Evolutionary conservation across 2,329 filamentous ascomycete genomes (phyloP).

Genomic region (Ophiostoma pallidulum): DNA sequence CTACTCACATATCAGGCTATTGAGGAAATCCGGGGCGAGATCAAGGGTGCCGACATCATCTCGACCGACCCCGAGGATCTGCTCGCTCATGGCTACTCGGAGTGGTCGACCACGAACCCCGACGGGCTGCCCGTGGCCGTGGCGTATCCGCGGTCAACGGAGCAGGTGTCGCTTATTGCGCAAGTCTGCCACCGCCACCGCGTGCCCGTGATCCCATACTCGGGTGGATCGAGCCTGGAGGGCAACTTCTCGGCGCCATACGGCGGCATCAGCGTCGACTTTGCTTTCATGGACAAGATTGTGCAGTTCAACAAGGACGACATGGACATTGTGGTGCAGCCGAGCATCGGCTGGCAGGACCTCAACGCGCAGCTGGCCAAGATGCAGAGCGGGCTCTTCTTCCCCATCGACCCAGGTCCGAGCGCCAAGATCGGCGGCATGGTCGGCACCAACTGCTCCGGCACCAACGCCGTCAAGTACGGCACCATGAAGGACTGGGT

Average conservation of each 20-base stretch:
- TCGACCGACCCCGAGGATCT: slow-evolving; percentile 55
- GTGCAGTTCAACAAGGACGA: slow-evolving; percentile 72
- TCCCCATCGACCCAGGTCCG: slow-evolving; percentile 74
- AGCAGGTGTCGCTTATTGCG: slow-evolving; percentile 50
- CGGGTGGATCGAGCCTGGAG: slow-evolving; percentile 77
- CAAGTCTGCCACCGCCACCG: slow-evolving; percentile 68
- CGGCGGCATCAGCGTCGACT: slow-evolving; percentile 84
- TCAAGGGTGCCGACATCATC: slow-evolving; percentile 41
- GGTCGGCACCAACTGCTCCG: slow-evolving; percentile 70
- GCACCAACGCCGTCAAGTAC: slow-evolving; percentile 72
- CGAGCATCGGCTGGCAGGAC: slow-evolving; percentile 84
- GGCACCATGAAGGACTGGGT: slow-evolving; percentile 88
- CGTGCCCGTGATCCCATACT: slow-evolving; percentile 79
- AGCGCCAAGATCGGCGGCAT: slow-evolving; percentile 72
- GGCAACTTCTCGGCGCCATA: slow-evolving; percentile 83
- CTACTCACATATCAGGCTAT: not conserved
- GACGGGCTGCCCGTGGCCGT: slow-evolving; percentile 54
- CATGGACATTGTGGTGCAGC: slow-evolving; percentile 89
- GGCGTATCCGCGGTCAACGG: slow-evolving; percentile 52
- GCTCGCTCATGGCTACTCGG: slow-evolving; percentile 54
- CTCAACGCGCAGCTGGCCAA: slow-evolving; percentile 64
- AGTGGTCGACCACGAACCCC: slow-evolving; percentile 55
- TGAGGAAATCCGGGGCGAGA: slow-evolving; percentile 40
- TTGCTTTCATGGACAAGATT: slow-evolving; percentile 77
- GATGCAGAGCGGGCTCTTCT: slow-evolving; percentile 69